Evolutionary conservation across 805 yeast species (phyloP).

Genomic region (Myxozyma neglecta): DNA sequence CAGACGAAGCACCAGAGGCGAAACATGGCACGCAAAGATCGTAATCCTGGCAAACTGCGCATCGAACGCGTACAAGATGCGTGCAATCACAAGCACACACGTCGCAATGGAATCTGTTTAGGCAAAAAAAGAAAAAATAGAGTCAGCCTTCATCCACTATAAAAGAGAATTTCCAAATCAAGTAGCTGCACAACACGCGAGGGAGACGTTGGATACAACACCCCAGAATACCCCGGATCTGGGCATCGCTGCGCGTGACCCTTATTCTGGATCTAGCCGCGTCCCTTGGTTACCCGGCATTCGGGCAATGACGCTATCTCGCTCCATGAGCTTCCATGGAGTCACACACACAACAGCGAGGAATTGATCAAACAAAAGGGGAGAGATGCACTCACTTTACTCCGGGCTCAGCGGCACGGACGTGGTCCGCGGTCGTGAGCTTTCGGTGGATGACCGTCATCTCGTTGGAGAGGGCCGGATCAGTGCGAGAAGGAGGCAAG

Average conservation of each 20-base stretch:
- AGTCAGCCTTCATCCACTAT: neutral
- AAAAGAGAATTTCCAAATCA: neutral
- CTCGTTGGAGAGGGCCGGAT: neutral
- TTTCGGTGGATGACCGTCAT: constrained; percentile 45
- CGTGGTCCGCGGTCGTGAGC: constrained; percentile 38
- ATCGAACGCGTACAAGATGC: constrained; percentile 80
- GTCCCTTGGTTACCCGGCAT: too few species aligned
- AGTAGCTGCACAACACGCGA: neutral
- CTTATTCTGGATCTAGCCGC: neutral
- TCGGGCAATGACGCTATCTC: too few species aligned
- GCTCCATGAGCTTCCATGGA: too few species aligned
- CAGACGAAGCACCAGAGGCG: constrained; percentile 75
- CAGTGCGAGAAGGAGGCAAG: neutral
- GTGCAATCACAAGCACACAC: constrained; percentile 96
- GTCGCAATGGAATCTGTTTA: constrained; percentile 76
- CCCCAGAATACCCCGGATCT: neutral
- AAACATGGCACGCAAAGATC: constrained; percentile 98
- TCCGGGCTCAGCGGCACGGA: constrained; percentile 42
- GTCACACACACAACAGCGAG: neutral
- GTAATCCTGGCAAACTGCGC: constrained; percentile 91
- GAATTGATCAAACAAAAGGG: neutral
- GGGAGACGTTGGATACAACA: neutral
- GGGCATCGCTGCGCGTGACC: neutral
- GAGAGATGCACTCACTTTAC: constrained; percentile 40
- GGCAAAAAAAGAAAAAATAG: neutral